Evolutionary conservation across 345 rosid species (phyloP).

Genomic region (Syzygium grande): DNA sequence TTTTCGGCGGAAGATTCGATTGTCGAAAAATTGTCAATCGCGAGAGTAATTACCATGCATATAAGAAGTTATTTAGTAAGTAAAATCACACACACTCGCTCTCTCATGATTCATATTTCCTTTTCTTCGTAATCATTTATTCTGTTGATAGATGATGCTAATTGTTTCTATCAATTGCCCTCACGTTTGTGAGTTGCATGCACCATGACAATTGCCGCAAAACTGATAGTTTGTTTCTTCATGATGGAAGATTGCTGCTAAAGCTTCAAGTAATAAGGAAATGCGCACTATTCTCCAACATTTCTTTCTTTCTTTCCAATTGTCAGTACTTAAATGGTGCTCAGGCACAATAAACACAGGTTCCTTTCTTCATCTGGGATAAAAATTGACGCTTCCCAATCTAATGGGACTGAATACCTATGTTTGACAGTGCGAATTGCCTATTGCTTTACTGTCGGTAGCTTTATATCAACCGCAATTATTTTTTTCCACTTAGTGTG

Average conservation of each 20-base stretch:
- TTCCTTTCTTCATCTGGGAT: not conserved
- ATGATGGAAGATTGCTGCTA: not conserved
- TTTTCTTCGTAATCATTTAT: not conserved
- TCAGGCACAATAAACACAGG: not conserved
- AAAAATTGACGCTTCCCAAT: not conserved
- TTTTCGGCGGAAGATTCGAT: not conserved
- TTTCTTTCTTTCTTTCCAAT: not conserved
- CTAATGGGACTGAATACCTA: not conserved
- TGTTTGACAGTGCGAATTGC: not conserved
- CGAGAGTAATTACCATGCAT: not conserved
- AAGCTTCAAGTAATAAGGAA: not conserved
- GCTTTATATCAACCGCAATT: not conserved
- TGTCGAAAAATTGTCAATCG: no score
- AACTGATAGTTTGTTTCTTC: not conserved
- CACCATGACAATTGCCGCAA: not conserved
- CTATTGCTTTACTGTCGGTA: not conserved
- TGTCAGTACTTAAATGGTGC: not conserved
- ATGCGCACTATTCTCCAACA: not conserved
- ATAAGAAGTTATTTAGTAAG: not conserved
- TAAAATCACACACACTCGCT: not conserved
- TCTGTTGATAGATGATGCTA: not conserved
- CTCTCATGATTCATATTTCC: not conserved
- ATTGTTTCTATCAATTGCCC: accelerated
- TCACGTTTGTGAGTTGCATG: accelerated
- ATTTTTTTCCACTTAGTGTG: accelerated